Base-by-base conservation (phyloP, 345 rosid species). In the Bruguiera parviflora region DNA sequence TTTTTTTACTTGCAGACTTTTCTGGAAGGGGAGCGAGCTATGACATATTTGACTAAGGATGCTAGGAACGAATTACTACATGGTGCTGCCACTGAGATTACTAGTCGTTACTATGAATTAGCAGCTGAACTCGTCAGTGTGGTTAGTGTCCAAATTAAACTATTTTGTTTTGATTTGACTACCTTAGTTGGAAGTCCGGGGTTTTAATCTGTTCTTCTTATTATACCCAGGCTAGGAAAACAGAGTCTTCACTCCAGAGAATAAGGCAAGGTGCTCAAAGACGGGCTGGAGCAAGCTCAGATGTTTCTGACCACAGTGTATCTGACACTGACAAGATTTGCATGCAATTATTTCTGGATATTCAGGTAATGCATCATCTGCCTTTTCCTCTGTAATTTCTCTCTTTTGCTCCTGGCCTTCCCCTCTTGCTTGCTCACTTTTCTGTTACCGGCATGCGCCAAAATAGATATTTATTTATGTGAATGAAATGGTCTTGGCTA, bases 301-400 rank as follows among this genome's bases (percentile, higher is more conserved):
- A 94, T 75, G 82, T 81, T 27, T 80, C 89, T 5, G 99, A 90
- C 73, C 83, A 85, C 32, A 87, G 89, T 75, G 86, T 89, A 46
- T 87, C 97, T 0, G 92, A 86, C 71, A 85, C 94, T 9, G 98
- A 92, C 82, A 96, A 96, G 82, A 84, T 92, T 71, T 89, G 98
- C 66, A 85, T 86, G 97, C 99, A 96, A 68, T 74, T 92, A 71
- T 96, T 96, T 83, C 91, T 96, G 56, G 99, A 96, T 80, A 84
- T 89, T 76, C 98, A 96, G 99, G 99, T 89, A 73, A 59, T 70
- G 35, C 25, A 65, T 18, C 31, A 21, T 58, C 62, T 28, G 22
- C 60, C 5, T 28, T 47, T 35, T 32, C n/a, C 25, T 72, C 10
- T 28, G 8, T 37, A 0, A 56, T 21, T 29, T 5, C 19, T 63